Evolutionary conservation across 129 eudicot genomes (phyloP).

Genomic region (Apium graveolens): DNA sequence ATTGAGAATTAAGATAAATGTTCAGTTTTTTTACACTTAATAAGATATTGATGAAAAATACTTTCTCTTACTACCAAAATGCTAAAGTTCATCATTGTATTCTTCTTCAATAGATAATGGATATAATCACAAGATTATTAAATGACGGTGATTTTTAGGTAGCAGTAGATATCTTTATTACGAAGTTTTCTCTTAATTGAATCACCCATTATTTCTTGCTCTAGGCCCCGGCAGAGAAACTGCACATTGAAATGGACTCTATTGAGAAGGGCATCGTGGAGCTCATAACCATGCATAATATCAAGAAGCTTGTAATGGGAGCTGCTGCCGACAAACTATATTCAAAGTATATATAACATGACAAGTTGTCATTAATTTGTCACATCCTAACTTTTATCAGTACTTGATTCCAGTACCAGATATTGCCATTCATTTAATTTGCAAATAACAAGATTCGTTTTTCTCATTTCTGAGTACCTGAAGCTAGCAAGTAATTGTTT

Average conservation of each 20-base stretch:
- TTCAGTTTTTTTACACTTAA: not conserved
- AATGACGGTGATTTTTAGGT: too few relatives aligned
- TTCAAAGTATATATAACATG: constrained; percentile 40
- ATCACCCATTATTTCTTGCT: constrained; percentile 14
- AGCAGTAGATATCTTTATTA: not conserved
- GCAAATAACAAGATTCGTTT: not conserved
- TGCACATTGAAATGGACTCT: constrained; percentile 49
- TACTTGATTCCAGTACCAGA: not conserved
- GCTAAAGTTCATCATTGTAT: not conserved
- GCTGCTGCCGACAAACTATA: constrained; percentile 70
- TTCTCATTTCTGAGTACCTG: not conserved
- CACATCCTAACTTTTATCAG: not conserved
- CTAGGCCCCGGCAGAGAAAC: constrained; percentile 50
- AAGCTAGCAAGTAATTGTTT: not conserved
- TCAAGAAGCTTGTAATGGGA: constrained; percentile 85
- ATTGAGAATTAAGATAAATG: too few relatives aligned
- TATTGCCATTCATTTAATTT: not conserved
- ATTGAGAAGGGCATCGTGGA: constrained; percentile 74
- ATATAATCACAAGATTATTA: too few relatives aligned
- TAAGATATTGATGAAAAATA: not conserved
- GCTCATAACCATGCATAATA: constrained; percentile 47
- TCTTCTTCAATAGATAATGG: not conserved
- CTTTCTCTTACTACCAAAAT: not conserved
- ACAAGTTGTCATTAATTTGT: not conserved
- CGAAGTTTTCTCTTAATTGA: not conserved